A percentile compares a stretch with the other conserved stretches of the same genome.
phyloP scores from a whole-genome alignment of 495 filamentous ascomycete genomes.

The Pyrenopolyporus hunteri region DNA sequence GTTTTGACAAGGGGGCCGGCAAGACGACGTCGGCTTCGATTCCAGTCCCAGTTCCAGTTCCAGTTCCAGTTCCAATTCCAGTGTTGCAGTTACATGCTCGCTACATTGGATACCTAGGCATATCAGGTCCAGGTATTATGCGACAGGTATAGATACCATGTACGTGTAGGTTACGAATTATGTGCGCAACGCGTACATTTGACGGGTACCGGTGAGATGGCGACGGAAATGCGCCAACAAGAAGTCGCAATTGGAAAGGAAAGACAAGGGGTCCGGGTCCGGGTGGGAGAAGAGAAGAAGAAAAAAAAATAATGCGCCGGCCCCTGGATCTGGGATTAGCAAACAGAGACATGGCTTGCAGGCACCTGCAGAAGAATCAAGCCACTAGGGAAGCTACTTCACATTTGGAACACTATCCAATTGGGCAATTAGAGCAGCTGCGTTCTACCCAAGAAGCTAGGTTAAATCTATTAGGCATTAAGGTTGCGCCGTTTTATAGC shows the following conservation, averaged over 20 bases:
- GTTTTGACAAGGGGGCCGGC: slow-evolving; percentile 26
- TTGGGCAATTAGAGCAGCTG: slow-evolving; percentile 23
- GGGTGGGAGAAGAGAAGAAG: slow-evolving; percentile 1
- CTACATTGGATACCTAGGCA: no score
- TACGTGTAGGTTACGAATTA: neutral
- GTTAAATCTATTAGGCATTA: neutral
- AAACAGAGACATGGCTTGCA: slow-evolving; percentile 24
- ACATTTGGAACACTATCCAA: slow-evolving; percentile 22
- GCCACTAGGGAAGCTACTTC: slow-evolving; percentile 17
- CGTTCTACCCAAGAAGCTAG: neutral
- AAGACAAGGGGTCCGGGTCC: neutral
- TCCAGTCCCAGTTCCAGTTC: neutral
- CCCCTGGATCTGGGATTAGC: slow-evolving; percentile 24
- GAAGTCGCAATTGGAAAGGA: slow-evolving; percentile 1
- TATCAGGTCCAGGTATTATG: neutral
- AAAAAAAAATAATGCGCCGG: slow-evolving; percentile 5
- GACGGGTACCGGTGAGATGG: neutral
- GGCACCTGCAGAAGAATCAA: slow-evolving; percentile 23
- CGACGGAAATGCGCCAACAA: neutral
- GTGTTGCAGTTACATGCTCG: no score
- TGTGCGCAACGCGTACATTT: slow-evolving; percentile 2
- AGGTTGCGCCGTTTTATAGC: neutral
- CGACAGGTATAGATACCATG: neutral
- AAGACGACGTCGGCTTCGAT: neutral
- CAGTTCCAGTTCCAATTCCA: neutral